Percentiles rank a stretch among this genome's conserved stretches.
phyloP scores from a whole-genome alignment of 208 protist genomes.

The Angomonas ambiguus region DNA sequence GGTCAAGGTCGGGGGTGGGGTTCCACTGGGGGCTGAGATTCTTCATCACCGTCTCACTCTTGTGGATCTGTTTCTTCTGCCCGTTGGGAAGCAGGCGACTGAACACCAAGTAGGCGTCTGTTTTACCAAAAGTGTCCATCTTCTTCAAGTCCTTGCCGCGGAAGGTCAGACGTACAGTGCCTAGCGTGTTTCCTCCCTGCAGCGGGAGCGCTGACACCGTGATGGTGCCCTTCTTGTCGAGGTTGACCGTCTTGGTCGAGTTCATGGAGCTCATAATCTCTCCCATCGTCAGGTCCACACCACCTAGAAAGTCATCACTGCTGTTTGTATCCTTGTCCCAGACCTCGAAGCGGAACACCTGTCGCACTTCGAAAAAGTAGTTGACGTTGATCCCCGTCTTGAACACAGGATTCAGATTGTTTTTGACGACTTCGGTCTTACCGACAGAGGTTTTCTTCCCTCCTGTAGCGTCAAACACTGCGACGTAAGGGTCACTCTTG shows the following conservation, averaged over 20 bases:
- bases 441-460: conserved; percentile 8
- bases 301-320: conserved; percentile 29
- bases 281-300: conserved; percentile 19
- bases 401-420: conserved; percentile 44
- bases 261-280: conserved; percentile 18
- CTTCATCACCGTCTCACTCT: conserved; percentile 25
- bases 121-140: conserved; percentile 41
- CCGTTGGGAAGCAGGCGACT: conserved; percentile 18
- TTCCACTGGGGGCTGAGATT: conserved; percentile 43
- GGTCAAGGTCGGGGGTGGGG: conserved; percentile 6
- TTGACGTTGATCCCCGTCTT: conserved; percentile 17
- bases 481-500: conserved; percentile 29
- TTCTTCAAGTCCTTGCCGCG: conserved; percentile 32
- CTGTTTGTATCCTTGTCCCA: conserved; percentile 22
- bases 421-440: conserved; percentile 23
- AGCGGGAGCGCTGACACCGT: conserved; percentile 15
- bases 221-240: conserved; percentile 22
- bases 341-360: conserved; percentile 20
- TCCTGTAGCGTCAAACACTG: conserved; percentile 11
- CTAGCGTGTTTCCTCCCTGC: conserved; percentile 14
- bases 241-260: conserved; percentile 19
- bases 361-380: conserved; percentile 38
- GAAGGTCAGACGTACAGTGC: conserved; percentile 20
- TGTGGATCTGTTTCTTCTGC: conserved; percentile 18
- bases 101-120: conserved; percentile 28